Evolutionary conservation across 2,329 filamentous ascomycete species (phyloP).

Genomic region (Chaetomiaceae sp.): DNA sequence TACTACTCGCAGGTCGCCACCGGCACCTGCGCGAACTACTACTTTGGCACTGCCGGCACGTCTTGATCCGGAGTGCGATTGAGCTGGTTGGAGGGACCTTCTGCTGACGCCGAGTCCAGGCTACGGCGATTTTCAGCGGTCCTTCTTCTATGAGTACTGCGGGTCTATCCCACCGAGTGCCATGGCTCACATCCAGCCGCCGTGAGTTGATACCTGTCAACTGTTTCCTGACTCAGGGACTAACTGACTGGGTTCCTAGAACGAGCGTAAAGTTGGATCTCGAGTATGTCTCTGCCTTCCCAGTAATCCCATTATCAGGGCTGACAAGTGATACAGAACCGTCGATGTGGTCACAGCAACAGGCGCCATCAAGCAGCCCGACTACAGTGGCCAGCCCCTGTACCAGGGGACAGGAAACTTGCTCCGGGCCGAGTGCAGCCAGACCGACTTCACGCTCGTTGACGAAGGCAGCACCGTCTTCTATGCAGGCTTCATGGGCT

Average conservation of each 20-base stretch:
- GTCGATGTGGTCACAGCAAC: slow-evolving; percentile 21
- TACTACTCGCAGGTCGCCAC: slow-evolving; percentile 16
- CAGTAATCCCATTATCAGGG: background rate
- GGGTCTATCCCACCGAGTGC: slow-evolving; percentile 20
- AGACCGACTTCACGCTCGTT: slow-evolving; percentile 28
- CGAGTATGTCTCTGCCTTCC: slow-evolving; percentile 14
- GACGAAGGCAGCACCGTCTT: slow-evolving; percentile 27
- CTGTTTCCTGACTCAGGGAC: background rate
- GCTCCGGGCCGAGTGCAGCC: slow-evolving; percentile 24
- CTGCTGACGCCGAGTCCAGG: slow-evolving; percentile 1
- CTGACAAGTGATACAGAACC: slow-evolving; percentile 7
- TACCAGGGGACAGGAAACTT: slow-evolving; percentile 24
- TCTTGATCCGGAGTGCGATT: background rate
- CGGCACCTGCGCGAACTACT: slow-evolving; percentile 16
- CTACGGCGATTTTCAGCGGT: slow-evolving; percentile 18
- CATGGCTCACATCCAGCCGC: slow-evolving; percentile 17
- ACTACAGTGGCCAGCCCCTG: slow-evolving; percentile 12
- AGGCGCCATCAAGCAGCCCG: background rate
- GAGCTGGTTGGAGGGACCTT: background rate
- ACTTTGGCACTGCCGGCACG: slow-evolving; percentile 10
- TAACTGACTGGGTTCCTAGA: slow-evolving; percentile 2
- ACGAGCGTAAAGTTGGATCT: slow-evolving; percentile 22
- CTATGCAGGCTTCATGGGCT: slow-evolving; percentile 28
- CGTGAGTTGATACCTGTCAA: slow-evolving; percentile 11
- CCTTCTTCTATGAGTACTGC: slow-evolving; percentile 20